Conservation (phyloP, 495 filamentous ascomycete species). For the Hapsidospora chrysogenum region DNA sequence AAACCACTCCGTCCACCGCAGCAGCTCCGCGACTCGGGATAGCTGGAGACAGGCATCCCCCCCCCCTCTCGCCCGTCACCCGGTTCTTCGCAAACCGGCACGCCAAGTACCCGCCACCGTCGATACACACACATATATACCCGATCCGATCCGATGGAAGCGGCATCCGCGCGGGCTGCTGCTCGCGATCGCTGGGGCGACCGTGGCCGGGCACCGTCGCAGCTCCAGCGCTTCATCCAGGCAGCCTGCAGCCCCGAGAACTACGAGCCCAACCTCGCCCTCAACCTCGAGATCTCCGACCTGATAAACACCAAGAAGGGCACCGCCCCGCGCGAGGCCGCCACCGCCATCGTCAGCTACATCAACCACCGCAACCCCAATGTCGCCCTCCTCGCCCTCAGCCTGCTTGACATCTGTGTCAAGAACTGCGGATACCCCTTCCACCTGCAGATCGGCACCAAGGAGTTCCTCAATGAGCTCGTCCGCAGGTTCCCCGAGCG, state of each 20-base stretch:
- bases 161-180: conserved; percentile 85
- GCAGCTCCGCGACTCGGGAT: no score
- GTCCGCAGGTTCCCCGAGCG: conserved; percentile 91
- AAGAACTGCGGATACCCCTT: conserved; percentile 99
- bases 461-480: conserved; percentile 97
- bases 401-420: conserved; percentile 94
- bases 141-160: conserved; percentile 67
- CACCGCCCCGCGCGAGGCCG: conserved; percentile 89
- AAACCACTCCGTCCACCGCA: no score
- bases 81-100: background rate
- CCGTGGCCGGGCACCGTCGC: conserved; percentile 62
- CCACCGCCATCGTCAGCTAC: conserved; percentile 81
- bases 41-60: background rate
- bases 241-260: conserved; percentile 92
- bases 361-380: conserved; percentile 95
- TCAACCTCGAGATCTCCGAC: conserved; percentile 93
- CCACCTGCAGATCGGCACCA: conserved; percentile 94
- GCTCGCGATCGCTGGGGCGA: conserved; percentile 87
- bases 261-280: conserved; percentile 90
- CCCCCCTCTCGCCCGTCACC: background rate
- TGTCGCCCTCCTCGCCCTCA: conserved; percentile 75
- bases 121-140: background rate
- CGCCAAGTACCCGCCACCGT: background rate
- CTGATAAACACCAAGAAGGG: conserved; percentile 97
- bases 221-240: conserved; percentile 86